A percentile compares a stretch with the other conserved stretches of the same genome.
Evolutionary conservation across 169 alveolate genomes (phyloP).

Genomic region (Babesia ovata): DNA sequence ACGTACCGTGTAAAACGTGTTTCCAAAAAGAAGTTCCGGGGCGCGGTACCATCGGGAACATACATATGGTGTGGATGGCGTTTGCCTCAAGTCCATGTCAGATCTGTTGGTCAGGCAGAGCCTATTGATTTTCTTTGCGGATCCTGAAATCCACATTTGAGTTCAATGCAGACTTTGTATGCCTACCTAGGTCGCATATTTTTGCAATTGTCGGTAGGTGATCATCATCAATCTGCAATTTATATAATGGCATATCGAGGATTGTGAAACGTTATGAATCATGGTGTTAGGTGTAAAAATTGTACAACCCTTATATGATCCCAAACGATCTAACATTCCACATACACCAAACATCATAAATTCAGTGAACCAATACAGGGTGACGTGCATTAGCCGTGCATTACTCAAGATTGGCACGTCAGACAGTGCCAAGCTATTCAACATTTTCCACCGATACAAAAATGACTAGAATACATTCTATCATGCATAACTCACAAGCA

Average conservation of each 20-base stretch:
- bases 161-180: background rate
- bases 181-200: constrained; percentile 75
- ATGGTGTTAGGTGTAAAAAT: too few relatives aligned
- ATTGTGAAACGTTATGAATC: too few relatives aligned
- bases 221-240: constrained; percentile 66
- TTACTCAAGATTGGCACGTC: background rate
- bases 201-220: constrained; percentile 57
- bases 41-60: constrained; percentile 81
- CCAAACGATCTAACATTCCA: too few relatives aligned
- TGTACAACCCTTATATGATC: too few relatives aligned
- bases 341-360: background rate
- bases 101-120: constrained; percentile 55
- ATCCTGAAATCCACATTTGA: background rate
- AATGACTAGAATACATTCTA: background rate
- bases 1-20: constrained; percentile 69
- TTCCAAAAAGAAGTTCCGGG: constrained; percentile 75
- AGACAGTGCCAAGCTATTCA: background rate
- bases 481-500: constrained; percentile 53
- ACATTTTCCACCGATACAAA: background rate
- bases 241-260: too few relatives aligned
- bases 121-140: constrained; percentile 29
- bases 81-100: constrained; percentile 48
- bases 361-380: too few relatives aligned
- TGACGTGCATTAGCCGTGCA: too few relatives aligned
- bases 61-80: constrained; percentile 74